Conservation (phyloP, 257 asterid genomes). For the Cinchona pubescens region DNA sequence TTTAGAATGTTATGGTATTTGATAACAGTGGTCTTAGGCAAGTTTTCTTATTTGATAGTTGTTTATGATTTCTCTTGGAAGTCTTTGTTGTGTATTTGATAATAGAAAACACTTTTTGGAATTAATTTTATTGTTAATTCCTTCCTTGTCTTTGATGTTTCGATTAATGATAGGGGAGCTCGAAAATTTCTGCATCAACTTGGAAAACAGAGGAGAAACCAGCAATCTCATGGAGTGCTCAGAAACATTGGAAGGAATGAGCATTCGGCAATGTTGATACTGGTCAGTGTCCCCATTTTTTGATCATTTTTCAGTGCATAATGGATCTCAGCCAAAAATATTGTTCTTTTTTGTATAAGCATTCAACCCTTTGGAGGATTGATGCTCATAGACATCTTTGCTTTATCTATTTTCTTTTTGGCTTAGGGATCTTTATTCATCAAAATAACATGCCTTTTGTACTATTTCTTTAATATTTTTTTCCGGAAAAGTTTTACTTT, state of each 20-base stretch:
- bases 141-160: neutral
- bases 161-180: slow-evolving; percentile 47
- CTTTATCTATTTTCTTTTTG: neutral
- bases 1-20: neutral
- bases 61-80: neutral
- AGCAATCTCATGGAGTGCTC: slow-evolving; percentile 31
- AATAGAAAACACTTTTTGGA: neutral
- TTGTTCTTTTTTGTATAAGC: neutral
- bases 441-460: neutral
- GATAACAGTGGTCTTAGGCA: neutral
- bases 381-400: neutral
- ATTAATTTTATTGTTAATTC: neutral
- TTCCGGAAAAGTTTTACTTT: no score
- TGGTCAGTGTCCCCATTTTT: slow-evolving; percentile 45
- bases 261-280: slow-evolving; percentile 50
- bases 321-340: neutral
- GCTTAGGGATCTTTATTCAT: neutral
- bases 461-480: neutral
- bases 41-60: neutral
- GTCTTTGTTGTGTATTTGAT: neutral
- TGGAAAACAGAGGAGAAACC: slow-evolving; percentile 37
- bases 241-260: slow-evolving; percentile 39
- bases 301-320: neutral
- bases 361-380: neutral
- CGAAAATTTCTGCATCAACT: slow-evolving; percentile 36